Evolutionary conservation across 2,329 filamentous ascomycete species (phyloP).

Genomic region (Diplodia seriata): DNA sequence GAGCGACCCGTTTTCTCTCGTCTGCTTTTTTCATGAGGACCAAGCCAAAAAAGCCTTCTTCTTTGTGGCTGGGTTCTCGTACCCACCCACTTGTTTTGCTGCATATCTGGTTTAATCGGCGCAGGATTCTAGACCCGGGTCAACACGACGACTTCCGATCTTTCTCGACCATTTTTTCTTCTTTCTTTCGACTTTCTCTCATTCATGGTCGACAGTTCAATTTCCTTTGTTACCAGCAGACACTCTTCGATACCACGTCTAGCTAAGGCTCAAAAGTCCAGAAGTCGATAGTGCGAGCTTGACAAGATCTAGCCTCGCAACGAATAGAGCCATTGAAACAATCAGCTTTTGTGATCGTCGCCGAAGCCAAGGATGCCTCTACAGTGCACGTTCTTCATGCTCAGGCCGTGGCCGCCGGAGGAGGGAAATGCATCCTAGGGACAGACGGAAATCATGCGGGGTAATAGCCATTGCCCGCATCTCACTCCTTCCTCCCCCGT

Average conservation of each 20-base stretch:
- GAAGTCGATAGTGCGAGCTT: slow-evolving; percentile 11
- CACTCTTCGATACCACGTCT: slow-evolving; percentile 11
- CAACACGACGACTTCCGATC: slow-evolving; percentile 3
- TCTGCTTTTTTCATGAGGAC: background rate
- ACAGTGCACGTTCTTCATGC: background rate
- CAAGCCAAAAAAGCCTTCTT: slow-evolving; percentile 4
- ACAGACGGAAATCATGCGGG: background rate
- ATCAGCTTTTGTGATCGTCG: background rate
- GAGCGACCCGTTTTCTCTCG: background rate
- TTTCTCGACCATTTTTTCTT: slow-evolving; percentile 12
- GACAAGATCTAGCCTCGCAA: background rate
- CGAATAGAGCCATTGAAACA: slow-evolving; percentile 22
- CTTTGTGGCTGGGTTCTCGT: slow-evolving; percentile 4
- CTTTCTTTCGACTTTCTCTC: background rate
- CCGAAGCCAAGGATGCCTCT: background rate
- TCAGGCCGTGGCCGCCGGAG: background rate
- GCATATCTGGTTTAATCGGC: slow-evolving; percentile 28
- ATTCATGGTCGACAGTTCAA: slow-evolving; percentile 6
- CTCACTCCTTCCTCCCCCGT: slow-evolving; percentile 3
- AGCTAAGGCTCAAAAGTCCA: slow-evolving; percentile 1
- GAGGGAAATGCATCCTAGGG: background rate
- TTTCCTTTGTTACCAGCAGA: background rate
- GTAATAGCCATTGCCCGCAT: background rate
- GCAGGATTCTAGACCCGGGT: slow-evolving; percentile 11
- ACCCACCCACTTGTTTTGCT: slow-evolving; percentile 13